These are phyloP conservation scores for Epithemia pelagica DNA, from an alignment of 108 stramenopile genomes.

Conservation along the genomic window DNA sequence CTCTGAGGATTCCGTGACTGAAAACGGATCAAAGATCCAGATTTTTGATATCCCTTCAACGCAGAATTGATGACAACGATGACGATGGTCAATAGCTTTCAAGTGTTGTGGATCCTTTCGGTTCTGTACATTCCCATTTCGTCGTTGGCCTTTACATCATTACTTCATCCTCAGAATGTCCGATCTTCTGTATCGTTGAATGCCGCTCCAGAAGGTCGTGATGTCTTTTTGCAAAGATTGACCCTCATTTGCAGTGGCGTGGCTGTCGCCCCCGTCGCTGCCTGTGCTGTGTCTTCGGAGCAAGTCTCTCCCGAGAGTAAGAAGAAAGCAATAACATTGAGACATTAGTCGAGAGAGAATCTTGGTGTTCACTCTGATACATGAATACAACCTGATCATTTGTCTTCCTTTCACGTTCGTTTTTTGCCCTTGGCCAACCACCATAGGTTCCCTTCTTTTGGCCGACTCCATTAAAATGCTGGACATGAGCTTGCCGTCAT, in stretches of 20 bases:
- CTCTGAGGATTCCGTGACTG: too few relatives aligned
- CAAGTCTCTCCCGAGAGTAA: neutral
- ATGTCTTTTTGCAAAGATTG: neutral
- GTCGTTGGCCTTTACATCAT: neutral
- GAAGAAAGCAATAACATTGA: too few relatives aligned
- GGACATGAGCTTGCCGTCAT: conserved; percentile 1
- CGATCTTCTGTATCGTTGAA: neutral
- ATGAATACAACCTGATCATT: too few relatives aligned
- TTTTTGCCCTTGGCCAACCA: neutral
- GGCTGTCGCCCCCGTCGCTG: too few relatives aligned
- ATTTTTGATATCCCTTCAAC: too few relatives aligned
- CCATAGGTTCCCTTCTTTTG: neutral
- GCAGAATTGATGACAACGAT: neutral
- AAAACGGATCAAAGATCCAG: too few relatives aligned
- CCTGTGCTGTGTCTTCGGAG: neutral
- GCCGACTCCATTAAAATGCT: neutral
- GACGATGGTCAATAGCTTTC: neutral
- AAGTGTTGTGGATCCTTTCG: neutral
- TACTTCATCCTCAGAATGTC: neutral
- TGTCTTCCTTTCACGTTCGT: too few relatives aligned
- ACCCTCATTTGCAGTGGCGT: neutral
- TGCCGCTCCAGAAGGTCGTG: neutral
- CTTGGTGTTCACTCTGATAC: too few relatives aligned
- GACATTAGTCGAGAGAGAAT: too few relatives aligned
- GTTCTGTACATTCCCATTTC: neutral